A percentile compares a stretch with the other conserved stretches of the same genome.
Evolutionary conservation across 306 rosid genomes (phyloP).

Genomic region (Heteromeles arbutifolia): DNA sequence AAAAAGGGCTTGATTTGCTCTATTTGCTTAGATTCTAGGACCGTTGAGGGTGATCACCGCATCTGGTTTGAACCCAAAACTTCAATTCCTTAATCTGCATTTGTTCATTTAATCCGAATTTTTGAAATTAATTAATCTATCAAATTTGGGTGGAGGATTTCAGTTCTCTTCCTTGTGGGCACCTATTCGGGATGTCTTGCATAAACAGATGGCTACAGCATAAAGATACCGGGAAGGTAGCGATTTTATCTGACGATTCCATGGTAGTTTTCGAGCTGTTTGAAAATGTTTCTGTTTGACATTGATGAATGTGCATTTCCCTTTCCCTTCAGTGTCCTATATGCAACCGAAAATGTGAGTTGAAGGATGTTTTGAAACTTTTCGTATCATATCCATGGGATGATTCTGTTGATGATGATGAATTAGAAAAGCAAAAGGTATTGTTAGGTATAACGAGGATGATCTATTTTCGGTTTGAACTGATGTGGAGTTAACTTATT

Average conservation of each 20-base stretch:
- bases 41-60: slow-evolving; percentile 55
- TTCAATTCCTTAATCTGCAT: not conserved
- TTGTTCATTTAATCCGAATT: not conserved
- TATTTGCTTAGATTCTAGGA: slow-evolving; percentile 82
- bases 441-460: not conserved
- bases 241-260: not conserved
- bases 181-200: slow-evolving; percentile 39
- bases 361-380: slow-evolving; percentile 69
- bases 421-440: slow-evolving; percentile 52
- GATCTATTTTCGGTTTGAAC: not conserved
- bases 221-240: slow-evolving; percentile 47
- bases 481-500: slow-evolving; percentile 1
- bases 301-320: slow-evolving; percentile 1
- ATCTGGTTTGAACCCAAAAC: slow-evolving; percentile 38
- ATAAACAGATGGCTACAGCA: slow-evolving; percentile 13
- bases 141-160: not conserved
- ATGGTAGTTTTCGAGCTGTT: not conserved
- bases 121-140: not conserved
- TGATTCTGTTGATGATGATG: slow-evolving; percentile 55
- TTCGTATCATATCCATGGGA: slow-evolving; percentile 40
- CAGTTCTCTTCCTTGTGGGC: slow-evolving; percentile 57
- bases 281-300: not conserved
- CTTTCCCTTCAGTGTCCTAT: slow-evolving; percentile 62
- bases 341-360: slow-evolving; percentile 59
- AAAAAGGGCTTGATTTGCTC: slow-evolving; percentile 60